Conservation (phyloP, 306 rosid genomes). For the Gillenia trifoliata region DNA sequence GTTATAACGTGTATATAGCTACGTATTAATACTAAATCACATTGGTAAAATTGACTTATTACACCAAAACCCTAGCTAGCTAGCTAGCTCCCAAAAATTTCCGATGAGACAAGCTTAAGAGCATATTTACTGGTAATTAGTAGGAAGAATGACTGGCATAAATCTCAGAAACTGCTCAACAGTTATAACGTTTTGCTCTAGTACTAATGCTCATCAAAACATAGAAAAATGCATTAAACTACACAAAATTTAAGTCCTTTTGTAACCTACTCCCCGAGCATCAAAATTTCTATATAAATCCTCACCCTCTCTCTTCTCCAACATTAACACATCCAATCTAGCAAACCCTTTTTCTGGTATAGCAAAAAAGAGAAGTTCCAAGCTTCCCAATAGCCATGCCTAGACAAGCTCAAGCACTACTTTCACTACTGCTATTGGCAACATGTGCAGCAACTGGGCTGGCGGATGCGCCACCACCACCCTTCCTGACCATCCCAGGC, state of each 20-base stretch:
- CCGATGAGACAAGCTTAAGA: no score
- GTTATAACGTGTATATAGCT: no score
- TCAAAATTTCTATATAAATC: neutral
- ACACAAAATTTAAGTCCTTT: neutral
- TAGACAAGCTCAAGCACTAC: neutral
- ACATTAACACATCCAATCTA: neutral
- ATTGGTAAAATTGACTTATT: no score
- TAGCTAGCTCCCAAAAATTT: no score
- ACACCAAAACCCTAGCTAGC: no score
- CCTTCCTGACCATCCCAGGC: neutral
- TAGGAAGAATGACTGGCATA: no score
- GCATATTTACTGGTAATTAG: no score
- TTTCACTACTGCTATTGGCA: neutral
- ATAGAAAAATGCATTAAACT: no score
- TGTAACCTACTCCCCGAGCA: neutral
- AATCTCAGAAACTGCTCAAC: no score
- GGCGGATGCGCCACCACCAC: neutral
- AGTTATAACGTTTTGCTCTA: no score
- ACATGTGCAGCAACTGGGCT: neutral
- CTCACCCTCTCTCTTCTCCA: neutral
- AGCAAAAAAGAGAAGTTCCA: neutral
- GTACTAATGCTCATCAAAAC: no score
- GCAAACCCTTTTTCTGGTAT: neutral
- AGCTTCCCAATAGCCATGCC: neutral
- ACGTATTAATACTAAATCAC: no score